phyloP scores from a whole-genome alignment of 805 yeast species.

The Torulaspora delbrueckii region DNA sequence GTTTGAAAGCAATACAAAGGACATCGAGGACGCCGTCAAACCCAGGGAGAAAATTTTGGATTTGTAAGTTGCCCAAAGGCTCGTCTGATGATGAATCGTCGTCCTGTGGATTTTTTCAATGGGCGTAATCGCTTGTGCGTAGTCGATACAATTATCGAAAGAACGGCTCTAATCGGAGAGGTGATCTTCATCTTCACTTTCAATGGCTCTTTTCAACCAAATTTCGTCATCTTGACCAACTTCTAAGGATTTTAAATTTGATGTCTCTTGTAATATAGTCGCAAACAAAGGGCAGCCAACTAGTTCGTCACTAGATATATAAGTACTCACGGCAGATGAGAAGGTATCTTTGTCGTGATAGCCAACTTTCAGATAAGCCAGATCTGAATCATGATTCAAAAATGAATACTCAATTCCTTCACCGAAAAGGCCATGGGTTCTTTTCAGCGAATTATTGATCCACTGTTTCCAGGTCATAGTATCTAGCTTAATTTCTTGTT shows the following conservation, averaged over 20 bases:
- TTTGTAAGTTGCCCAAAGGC: slow-evolving; percentile 41
- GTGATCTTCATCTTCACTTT: slow-evolving; percentile 18
- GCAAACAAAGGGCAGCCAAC: slow-evolving; percentile 27
- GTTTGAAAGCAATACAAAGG: slow-evolving; percentile 42
- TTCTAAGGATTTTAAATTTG: slow-evolving; percentile 24
- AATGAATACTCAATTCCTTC: slow-evolving; percentile 36
- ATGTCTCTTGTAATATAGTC: slow-evolving; percentile 20
- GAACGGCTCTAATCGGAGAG: not conserved
- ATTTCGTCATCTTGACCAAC: slow-evolving; percentile 26
- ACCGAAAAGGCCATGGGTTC: slow-evolving; percentile 41
- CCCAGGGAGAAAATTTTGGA: slow-evolving; percentile 52
- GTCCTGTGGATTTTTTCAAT: slow-evolving; percentile 52
- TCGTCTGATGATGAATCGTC: slow-evolving; percentile 27
- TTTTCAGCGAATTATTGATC: slow-evolving; percentile 34
- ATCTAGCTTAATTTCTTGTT: slow-evolving; percentile 27
- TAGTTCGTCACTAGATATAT: slow-evolving; percentile 31
- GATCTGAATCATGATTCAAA: slow-evolving; percentile 23
- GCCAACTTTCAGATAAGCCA: slow-evolving; percentile 29
- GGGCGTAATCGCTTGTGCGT: slow-evolving; percentile 36
- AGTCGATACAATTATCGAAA: not conserved
- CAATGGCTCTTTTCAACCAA: slow-evolving; percentile 25
- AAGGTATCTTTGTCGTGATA: slow-evolving; percentile 30
- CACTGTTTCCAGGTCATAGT: slow-evolving; percentile 39
- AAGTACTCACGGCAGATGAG: slow-evolving; percentile 32
- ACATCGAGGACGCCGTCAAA: slow-evolving; percentile 43